Evolutionary conservation across 208 protist species (phyloP).

Genomic region (Vickermania ingenoplastis): DNA sequence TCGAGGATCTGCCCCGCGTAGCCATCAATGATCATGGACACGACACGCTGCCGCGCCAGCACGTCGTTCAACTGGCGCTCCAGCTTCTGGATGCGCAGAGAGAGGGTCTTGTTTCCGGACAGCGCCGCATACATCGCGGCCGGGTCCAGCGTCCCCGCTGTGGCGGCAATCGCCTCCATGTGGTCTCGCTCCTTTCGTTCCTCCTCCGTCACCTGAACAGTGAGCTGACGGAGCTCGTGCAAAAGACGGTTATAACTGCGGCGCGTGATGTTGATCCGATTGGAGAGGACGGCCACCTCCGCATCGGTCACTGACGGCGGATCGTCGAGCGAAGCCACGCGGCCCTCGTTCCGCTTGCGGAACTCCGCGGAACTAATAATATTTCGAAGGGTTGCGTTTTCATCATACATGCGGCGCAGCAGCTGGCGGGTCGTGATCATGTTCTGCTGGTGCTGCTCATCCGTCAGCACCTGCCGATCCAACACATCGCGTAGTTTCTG

Average conservation of each 20-base stretch:
- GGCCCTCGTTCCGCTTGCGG: constrained; percentile 13
- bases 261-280: constrained; percentile 30
- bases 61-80: constrained; percentile 88
- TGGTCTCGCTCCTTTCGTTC: neutral
- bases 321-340: neutral
- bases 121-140: neutral
- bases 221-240: constrained; percentile 26
- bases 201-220: neutral
- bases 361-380: constrained; percentile 30
- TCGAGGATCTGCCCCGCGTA: constrained; percentile 78
- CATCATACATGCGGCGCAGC: constrained; percentile 41
- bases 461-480: constrained; percentile 18
- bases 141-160: neutral
- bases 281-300: constrained; percentile 36
- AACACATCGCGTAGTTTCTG: constrained; percentile 31
- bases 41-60: constrained; percentile 81
- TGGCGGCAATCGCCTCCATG: neutral
- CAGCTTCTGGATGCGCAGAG: constrained; percentile 75
- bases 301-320: constrained; percentile 35
- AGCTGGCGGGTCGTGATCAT: constrained; percentile 26
- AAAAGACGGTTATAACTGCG: constrained; percentile 36
- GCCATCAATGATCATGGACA: constrained; percentile 62
- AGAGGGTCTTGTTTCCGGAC: constrained; percentile 32
- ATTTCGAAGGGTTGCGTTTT: constrained; percentile 50
- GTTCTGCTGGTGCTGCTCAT: constrained; percentile 26